A percentile compares a stretch with the other conserved stretches of the same genome.
Evolutionary conservation across 306 rosid species (phyloP).

Genomic region (Begonia fuchsioides): DNA sequence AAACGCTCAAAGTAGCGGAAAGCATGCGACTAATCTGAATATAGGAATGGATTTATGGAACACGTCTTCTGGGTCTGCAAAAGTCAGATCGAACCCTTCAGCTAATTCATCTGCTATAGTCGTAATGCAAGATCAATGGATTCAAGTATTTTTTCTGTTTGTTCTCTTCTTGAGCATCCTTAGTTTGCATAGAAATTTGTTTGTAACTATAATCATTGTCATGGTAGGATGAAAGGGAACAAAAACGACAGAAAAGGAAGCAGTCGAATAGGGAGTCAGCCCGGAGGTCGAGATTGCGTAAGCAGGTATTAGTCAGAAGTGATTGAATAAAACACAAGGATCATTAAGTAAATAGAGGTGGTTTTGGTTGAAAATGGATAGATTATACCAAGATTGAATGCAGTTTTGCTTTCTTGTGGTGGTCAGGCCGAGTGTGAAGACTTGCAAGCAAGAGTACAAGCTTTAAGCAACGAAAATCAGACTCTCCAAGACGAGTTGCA

Average conservation of each 20-base stretch:
- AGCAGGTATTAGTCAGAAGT: conserved; percentile 57
- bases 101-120: conserved; percentile 40
- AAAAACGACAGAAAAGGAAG: conserved; percentile 90
- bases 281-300: conserved; percentile 92
- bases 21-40: too few relatives aligned
- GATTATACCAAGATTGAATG: too few relatives aligned
- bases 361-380: too few relatives aligned
- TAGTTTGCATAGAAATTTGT: not conserved
- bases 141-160: conserved; percentile 38
- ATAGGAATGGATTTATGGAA: too few relatives aligned
- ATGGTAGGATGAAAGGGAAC: conserved; percentile 83
- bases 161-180: not conserved
- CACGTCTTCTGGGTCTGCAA: conserved; percentile 44
- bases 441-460: conserved; percentile 71
- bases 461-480: conserved; percentile 53
- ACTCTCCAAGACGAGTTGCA: conserved; percentile 53
- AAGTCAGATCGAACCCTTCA: conserved; percentile 43
- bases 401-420: too few relatives aligned
- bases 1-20: too few relatives aligned
- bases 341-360: too few relatives aligned
- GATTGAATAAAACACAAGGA: too few relatives aligned
- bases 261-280: conserved; percentile 98
- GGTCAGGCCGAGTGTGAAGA: conserved; percentile 93
- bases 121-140: conserved; percentile 58
- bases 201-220: not conserved